phyloP scores from a whole-genome alignment of 768 basidiomycete species.

The Astraeus odoratus region DNA sequence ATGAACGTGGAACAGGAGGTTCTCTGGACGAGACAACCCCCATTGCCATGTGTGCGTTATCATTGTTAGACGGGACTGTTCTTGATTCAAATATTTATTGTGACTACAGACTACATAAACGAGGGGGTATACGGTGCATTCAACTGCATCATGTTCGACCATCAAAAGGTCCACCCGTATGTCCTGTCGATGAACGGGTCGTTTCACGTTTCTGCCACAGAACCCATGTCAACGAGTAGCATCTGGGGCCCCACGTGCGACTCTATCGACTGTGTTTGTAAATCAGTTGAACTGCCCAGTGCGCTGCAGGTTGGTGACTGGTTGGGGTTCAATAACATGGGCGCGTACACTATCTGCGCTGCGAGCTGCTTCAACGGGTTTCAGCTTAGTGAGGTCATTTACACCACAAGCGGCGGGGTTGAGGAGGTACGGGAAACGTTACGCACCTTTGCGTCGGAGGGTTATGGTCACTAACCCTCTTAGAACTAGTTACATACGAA shows the following conservation, averaged over 20 bases:
- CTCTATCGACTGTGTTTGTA: constrained; percentile 88
- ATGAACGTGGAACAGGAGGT: constrained; percentile 19
- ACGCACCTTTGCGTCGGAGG: constrained; percentile 39
- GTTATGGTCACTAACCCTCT: constrained; percentile 25
- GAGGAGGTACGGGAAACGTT: constrained; percentile 49
- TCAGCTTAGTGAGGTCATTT: constrained; percentile 69
- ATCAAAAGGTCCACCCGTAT: constrained; percentile 83
- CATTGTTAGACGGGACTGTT: constrained; percentile 6
- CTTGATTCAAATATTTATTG: no score
- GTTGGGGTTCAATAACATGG: constrained; percentile 98
- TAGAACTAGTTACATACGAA: no score
- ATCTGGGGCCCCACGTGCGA: constrained; percentile 99
- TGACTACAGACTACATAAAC: constrained; percentile 89
- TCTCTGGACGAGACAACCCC: constrained; percentile 43
- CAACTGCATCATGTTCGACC: constrained; percentile 97
- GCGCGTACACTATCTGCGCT: constrained; percentile 97
- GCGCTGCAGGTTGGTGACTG: constrained; percentile 89
- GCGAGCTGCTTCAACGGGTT: constrained; percentile 96
- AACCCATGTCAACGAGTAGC: constrained; percentile 49
- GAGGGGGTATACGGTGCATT: constrained; percentile 98
- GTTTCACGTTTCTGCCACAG: constrained; percentile 36
- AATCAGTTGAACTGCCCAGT: constrained; percentile 52
- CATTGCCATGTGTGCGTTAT: constrained; percentile 73
- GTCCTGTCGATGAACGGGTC: constrained; percentile 66
- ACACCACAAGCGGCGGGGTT: constrained; percentile 59